These are phyloP conservation scores for Purshia tridentata DNA, from an alignment of 306 rosid species.

Conservation along the genomic window DNA sequence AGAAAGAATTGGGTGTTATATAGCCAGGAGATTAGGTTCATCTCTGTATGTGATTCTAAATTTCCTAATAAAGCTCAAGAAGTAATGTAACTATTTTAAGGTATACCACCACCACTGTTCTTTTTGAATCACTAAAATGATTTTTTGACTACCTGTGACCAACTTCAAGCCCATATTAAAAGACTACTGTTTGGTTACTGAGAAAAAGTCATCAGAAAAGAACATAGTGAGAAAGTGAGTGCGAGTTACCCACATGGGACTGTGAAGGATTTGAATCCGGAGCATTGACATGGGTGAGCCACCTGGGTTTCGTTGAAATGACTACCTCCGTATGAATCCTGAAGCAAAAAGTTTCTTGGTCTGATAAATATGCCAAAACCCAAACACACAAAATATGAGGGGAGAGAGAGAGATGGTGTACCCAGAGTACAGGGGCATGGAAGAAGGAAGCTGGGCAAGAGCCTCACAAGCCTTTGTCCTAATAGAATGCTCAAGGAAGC, in stretches of 20 bases:
- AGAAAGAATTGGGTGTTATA: neutral
- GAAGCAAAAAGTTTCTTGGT: constrained; percentile 9
- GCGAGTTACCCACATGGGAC: constrained; percentile 23
- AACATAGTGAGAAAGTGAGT: neutral
- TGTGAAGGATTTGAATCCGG: constrained; percentile 31
- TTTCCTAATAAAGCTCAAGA: too few species aligned
- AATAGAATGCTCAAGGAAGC: constrained; percentile 43
- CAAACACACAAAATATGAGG: neutral
- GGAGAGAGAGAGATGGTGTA: constrained; percentile 5
- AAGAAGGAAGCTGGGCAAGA: constrained; percentile 60
- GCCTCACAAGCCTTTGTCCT: constrained; percentile 69
- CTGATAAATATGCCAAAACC: neutral
- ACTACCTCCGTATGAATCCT: constrained; percentile 80
- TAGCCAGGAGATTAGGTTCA: neutral
- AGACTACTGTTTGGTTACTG: neutral
- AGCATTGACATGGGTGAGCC: constrained; percentile 45
- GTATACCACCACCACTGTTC: too few species aligned
- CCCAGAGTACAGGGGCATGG: constrained; percentile 62
- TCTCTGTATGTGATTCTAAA: neutral
- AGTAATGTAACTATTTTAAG: neutral
- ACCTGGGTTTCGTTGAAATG: constrained; percentile 67
- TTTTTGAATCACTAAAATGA: neutral
- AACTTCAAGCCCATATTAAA: constrained; percentile 3
- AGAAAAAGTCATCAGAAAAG: constrained; percentile 1
- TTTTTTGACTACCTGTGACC: neutral